A percentile compares a stretch with the other conserved stretches of the same genome.
Conservation (phyloP, 108 stramenopile species). For the Cyclotella baltica region DNA sequence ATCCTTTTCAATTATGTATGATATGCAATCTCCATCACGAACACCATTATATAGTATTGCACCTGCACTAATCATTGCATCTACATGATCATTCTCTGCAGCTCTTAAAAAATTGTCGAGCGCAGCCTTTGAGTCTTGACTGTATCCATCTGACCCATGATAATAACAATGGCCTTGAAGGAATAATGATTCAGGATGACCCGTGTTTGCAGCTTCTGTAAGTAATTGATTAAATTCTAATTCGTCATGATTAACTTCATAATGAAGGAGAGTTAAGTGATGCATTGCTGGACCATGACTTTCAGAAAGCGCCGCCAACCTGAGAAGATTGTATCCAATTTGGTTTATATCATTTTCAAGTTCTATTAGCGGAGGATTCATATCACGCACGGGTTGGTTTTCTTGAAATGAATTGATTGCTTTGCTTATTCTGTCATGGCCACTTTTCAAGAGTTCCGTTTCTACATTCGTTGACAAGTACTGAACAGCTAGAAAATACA, state of each 20-base stretch:
- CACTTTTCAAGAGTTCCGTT: neutral
- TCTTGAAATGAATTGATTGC: neutral
- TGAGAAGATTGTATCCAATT: conserved; percentile 47
- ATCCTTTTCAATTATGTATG: conserved; percentile 53
- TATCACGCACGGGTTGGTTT: neutral
- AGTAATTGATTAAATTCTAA: conserved; percentile 52
- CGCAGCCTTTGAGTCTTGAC: conserved; percentile 51
- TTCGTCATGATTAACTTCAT: conserved; percentile 57
- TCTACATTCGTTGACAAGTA: conserved; percentile 48
- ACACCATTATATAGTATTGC: conserved; percentile 73
- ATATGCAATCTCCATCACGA: conserved; percentile 29
- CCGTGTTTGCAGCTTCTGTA: conserved; percentile 58
- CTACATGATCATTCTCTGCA: conserved; percentile 71
- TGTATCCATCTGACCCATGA: conserved; percentile 73
- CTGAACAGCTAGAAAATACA: conserved; percentile 83
- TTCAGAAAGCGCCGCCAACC: conserved; percentile 56
- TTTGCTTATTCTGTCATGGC: neutral
- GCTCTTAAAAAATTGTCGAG: conserved; percentile 70
- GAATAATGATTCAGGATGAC: conserved; percentile 72
- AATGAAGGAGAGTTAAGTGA: conserved; percentile 74
- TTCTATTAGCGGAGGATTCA: neutral
- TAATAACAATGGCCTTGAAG: conserved; percentile 72
- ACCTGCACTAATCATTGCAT: conserved; percentile 85
- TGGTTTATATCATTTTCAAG: conserved; percentile 19
- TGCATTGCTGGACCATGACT: conserved; percentile 78